These are phyloP conservation scores for Trichosporon ovoides DNA, from an alignment of 1,284 basidiomycete species.

Conservation along the genomic window DNA sequence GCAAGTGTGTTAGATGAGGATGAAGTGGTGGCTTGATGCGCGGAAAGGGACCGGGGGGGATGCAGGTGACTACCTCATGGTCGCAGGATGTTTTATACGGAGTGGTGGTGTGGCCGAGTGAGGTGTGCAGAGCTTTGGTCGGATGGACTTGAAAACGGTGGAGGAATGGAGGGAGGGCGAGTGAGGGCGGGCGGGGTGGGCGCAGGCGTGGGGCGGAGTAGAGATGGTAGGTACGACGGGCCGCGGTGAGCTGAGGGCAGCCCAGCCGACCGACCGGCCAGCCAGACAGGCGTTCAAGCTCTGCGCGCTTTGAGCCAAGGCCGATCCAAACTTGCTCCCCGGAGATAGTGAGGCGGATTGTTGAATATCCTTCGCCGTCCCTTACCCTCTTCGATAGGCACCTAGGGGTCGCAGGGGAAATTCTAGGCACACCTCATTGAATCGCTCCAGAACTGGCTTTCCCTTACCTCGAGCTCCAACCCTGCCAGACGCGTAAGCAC, in stretches of 20 bases:
- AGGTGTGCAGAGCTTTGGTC: not conserved
- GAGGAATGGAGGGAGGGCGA: not conserved
- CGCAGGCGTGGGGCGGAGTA: not conserved
- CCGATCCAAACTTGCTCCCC: not conserved
- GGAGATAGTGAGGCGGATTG: slow-evolving; percentile 7
- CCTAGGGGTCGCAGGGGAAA: not conserved
- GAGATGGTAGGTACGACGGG: too few species aligned
- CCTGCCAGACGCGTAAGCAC: slow-evolving; percentile 1
- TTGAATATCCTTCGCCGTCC: not conserved
- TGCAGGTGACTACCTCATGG: slow-evolving; percentile 1
- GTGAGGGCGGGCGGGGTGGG: not conserved
- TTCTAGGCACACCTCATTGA: not conserved
- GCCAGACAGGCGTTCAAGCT: too few species aligned
- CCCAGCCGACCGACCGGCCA: too few species aligned
- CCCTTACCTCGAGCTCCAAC: too few species aligned
- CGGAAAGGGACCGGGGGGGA: not conserved
- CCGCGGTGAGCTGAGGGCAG: too few species aligned
- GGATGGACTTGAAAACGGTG: slow-evolving; percentile 1
- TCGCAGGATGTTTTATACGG: not conserved
- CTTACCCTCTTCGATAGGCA: not conserved
- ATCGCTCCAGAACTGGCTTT: not conserved
- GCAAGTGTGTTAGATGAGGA: too few species aligned
- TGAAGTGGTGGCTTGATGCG: not conserved
- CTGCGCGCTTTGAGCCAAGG: not conserved
- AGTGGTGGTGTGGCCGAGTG: too few species aligned